Evolutionary conservation across 1,284 basidiomycete species (phyloP), one percentile per base, ranked within the genome.

Genomic region (Sutorius eximius): DNA sequence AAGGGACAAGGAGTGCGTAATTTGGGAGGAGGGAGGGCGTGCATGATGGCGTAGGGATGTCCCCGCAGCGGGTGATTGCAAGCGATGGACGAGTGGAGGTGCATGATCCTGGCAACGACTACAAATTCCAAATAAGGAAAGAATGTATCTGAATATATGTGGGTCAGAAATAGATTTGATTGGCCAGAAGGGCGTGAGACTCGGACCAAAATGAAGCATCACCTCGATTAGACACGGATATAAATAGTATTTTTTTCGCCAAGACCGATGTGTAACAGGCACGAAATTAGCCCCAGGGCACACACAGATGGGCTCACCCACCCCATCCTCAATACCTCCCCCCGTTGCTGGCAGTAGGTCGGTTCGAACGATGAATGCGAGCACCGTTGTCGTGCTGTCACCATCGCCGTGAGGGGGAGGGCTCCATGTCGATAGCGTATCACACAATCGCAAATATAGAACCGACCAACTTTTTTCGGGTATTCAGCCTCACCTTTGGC

Each of bases 401-500:
- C 5, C 13, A 32, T 16, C 11, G 4, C 36, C 4, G 24, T 27
- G 36, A 18, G 36, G 36, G 18, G 42, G 16, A 20, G 41, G 30
- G 18, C 16, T 24, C n/a, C 22, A n/a, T 16, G 49, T 13, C 1
- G 18, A 32, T 37, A 53, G 52, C 53, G 45, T 60, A 37, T 59
- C 57, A 38, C 46, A 49, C 52, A 61, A 30, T 54, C 45, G 11
- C 52, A 68, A 69, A 67, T 58, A 51, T 67, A 64, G 66, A 52
- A 33, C 45, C 24, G 51, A 54, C 47, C 48, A 51, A 59, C 48
- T 41, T 49, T 45, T 34, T 59, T 71, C 71, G 71, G 67, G 55
- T 66, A 59, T 57, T 72, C 64, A 67, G 71, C 68, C 68, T 73
- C 71, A 66, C 64, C 49, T 72, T 69, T 69, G 68, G 71, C 69